Conservation (phyloP, 257 asterid species). For the Solanum piurae region DNA sequence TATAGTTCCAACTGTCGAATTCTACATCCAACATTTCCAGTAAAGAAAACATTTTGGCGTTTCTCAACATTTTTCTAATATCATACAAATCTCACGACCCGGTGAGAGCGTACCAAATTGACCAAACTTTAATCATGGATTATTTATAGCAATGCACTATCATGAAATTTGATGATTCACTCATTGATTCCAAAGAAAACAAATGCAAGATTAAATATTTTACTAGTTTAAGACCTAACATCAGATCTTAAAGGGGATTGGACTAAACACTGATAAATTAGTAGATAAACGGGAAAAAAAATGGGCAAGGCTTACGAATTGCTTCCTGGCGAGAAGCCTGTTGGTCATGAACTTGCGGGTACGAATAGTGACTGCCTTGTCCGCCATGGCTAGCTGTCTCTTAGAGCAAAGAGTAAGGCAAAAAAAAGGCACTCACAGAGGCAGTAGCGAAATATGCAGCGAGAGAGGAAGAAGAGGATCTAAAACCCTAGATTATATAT, state of each 20-base stretch:
- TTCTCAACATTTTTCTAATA: not conserved
- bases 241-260: not conserved
- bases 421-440: not conserved
- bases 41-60: not conserved
- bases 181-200: not conserved
- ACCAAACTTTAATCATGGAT: not conserved
- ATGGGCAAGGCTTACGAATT: not conserved
- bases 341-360: constrained; percentile 18
- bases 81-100: not conserved
- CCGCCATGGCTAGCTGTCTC: constrained; percentile 1
- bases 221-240: not conserved
- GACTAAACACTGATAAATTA: not conserved
- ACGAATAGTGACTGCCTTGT: constrained; percentile 10
- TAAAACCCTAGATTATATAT: not conserved
- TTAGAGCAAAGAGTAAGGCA: not conserved
- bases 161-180: not conserved
- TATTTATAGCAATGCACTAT: not conserved
- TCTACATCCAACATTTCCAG: not conserved
- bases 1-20: not conserved
- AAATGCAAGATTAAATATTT: not conserved
- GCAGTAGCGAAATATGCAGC: not conserved
- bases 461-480: not conserved
- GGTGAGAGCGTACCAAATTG: not conserved
- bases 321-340: constrained; percentile 11
- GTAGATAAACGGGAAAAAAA: not conserved